phyloP scores from a whole-genome alignment of 345 rosid species.

The Eucalyptus erythrocorys region DNA sequence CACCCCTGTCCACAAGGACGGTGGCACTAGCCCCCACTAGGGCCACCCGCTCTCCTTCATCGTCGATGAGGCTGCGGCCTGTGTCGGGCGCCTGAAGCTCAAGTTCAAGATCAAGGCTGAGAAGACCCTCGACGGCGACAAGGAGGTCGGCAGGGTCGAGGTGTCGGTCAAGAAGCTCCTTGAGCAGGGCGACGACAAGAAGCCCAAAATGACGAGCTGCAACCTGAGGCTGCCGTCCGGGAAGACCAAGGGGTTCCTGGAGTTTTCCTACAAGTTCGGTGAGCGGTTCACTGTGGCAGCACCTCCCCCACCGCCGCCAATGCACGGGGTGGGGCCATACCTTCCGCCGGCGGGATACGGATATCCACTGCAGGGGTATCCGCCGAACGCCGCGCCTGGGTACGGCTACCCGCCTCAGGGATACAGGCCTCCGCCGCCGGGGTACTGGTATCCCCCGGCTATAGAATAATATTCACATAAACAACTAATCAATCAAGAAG shows the following conservation, averaged over 20 bases:
- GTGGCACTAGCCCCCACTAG: conserved; percentile 49
- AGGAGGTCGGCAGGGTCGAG: conserved; percentile 33
- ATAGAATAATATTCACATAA: no score
- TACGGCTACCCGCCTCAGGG: no score
- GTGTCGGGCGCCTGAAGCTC: conserved; percentile 21
- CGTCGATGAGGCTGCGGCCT: conserved; percentile 30
- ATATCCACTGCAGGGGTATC: conserved; percentile 7
- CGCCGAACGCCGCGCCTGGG: no score
- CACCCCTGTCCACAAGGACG: conserved; percentile 39
- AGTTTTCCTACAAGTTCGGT: conserved; percentile 25
- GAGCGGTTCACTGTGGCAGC: conserved; percentile 2
- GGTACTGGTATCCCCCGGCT: neutral
- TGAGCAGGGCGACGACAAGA: neutral
- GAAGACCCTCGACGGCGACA: conserved; percentile 36
- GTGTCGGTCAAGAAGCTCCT: conserved; percentile 57
- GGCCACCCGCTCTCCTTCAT: conserved; percentile 34
- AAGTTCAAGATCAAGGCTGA: conserved; percentile 31
- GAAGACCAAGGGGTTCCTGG: conserved; percentile 19
- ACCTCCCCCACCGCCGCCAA: neutral
- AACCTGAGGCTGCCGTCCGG: conserved; percentile 4
- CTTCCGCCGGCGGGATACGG: neutral
- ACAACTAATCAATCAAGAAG: no score
- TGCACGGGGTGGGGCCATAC: neutral
- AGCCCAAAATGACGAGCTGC: conserved; percentile 3
- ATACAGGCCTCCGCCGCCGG: conserved; percentile 11